Evolutionary conservation across 2,329 filamentous ascomycete genomes (phyloP).

Genomic region (Thelonectria rubi): DNA sequence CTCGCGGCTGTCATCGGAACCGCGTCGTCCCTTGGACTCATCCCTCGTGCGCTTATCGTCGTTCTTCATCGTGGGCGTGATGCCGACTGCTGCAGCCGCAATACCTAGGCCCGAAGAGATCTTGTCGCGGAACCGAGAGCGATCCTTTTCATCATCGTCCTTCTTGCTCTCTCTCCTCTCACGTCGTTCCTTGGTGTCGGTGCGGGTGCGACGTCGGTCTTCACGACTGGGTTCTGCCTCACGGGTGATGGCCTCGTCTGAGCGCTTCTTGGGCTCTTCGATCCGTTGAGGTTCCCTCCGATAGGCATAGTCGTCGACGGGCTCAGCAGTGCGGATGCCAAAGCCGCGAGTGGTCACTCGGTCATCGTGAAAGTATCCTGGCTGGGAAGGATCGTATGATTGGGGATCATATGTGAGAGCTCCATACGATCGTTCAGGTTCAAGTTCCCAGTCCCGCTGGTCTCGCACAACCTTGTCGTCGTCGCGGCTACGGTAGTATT

Average conservation of each 20-base stretch:
- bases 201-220: conserved; percentile 41
- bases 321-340: conserved; percentile 57
- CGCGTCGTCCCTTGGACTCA: conserved; percentile 43
- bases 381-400: conserved; percentile 19
- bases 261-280: conserved; percentile 44
- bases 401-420: conserved; percentile 29
- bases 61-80: conserved; percentile 51
- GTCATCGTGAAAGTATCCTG: conserved; percentile 56
- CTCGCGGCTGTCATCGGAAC: conserved; percentile 45
- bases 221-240: conserved; percentile 44
- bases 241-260: conserved; percentile 44
- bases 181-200: conserved; percentile 40
- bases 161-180: conserved; percentile 45
- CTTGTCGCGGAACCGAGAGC: conserved; percentile 58
- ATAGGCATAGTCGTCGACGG: conserved; percentile 52
- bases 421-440: conserved; percentile 41
- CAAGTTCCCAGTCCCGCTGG: conserved; percentile 51
- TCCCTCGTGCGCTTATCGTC: conserved; percentile 49
- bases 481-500: conserved; percentile 59
- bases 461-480: conserved; percentile 57
- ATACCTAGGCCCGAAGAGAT: conserved; percentile 58
- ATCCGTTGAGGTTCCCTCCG: conserved; percentile 49
- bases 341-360: conserved; percentile 59
- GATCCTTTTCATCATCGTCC: conserved; percentile 48
- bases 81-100: conserved; percentile 59